Conservation (phyloP, 192 early-diverging fungal genomes). For the Linnemannia zychae region DNA sequence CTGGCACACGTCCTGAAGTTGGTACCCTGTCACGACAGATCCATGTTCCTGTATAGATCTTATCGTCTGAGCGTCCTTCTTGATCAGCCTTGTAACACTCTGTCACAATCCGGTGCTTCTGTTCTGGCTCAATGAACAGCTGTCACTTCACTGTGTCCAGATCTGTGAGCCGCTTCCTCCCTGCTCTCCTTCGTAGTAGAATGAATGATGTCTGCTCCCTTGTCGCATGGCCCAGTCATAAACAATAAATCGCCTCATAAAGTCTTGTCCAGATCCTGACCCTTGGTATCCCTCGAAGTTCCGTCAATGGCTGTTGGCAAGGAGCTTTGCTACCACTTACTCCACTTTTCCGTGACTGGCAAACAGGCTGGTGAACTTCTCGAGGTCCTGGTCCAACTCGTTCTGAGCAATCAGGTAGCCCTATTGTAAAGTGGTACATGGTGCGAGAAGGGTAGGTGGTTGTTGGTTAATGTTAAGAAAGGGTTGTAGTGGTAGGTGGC, state of each 20-base stretch:
- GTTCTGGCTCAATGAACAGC: no score
- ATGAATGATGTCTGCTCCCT: neutral
- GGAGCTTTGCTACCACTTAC: constrained; percentile 58
- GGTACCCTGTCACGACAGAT: no score
- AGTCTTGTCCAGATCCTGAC: neutral
- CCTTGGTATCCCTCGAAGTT: neutral
- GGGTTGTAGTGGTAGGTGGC: neutral
- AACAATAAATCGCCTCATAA: neutral
- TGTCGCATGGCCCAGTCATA: neutral
- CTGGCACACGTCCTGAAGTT: no score
- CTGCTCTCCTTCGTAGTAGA: neutral
- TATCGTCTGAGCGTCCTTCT: no score
- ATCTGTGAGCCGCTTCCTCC: neutral
- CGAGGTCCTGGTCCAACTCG: constrained; percentile 88
- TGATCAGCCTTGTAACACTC: no score
- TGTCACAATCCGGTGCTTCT: no score
- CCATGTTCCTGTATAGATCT: no score
- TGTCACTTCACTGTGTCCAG: neutral
- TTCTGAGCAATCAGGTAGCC: constrained; percentile 86
- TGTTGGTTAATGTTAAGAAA: neutral
- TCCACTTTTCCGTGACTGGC: constrained; percentile 81
- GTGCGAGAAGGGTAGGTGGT: neutral
- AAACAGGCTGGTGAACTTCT: constrained; percentile 80
- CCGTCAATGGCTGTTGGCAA: no score
- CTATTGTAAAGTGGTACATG: constrained; percentile 50